Percentiles rank a stretch among this genome's conserved stretches.
Evolutionary conservation across 352 stramenopile genomes (phyloP).

Genomic region (Phytophthora quininea): DNA sequence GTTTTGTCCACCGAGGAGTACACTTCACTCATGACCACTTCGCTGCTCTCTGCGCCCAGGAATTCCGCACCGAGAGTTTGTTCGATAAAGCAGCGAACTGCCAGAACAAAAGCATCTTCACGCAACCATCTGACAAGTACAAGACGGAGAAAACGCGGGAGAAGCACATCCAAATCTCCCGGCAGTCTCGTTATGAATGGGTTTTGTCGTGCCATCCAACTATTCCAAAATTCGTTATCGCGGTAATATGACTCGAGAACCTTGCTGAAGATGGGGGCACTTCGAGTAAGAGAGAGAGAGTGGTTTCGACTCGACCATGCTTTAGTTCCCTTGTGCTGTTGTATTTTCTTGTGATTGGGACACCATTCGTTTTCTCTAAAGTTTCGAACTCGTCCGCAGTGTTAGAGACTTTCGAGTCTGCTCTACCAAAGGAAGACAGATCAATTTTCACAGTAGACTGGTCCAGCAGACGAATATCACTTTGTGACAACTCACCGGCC

Average conservation of each 20-base stretch:
- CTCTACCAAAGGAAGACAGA: neutral
- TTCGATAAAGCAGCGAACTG: conserved; percentile 47
- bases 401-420: neutral
- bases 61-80: conserved; percentile 41
- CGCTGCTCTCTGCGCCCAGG: conserved; percentile 10
- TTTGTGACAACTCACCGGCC: conserved; percentile 36
- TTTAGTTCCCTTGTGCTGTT: conserved; percentile 31
- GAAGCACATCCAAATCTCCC: conserved; percentile 27
- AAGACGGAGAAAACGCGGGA: conserved; percentile 57
- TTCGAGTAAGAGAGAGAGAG: conserved; percentile 38
- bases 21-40: conserved; percentile 48
- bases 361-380: conserved; percentile 1
- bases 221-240: conserved; percentile 45
- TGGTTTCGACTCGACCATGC: conserved; percentile 10
- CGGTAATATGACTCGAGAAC: conserved; percentile 52
- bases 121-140: conserved; percentile 67
- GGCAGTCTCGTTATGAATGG: conserved; percentile 49
- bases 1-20: conserved; percentile 62
- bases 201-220: conserved; percentile 45
- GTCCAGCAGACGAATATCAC: conserved; percentile 50
- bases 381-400: neutral
- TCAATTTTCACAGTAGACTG: conserved; percentile 9
- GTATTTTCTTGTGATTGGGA: neutral
- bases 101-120: conserved; percentile 49
- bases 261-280: conserved; percentile 25